Percentiles rank a stretch among this genome's conserved stretches.
These are phyloP conservation scores for Mycena latifolia DNA, from an alignment of 768 basidiomycete genomes.

Conservation along the genomic window DNA sequence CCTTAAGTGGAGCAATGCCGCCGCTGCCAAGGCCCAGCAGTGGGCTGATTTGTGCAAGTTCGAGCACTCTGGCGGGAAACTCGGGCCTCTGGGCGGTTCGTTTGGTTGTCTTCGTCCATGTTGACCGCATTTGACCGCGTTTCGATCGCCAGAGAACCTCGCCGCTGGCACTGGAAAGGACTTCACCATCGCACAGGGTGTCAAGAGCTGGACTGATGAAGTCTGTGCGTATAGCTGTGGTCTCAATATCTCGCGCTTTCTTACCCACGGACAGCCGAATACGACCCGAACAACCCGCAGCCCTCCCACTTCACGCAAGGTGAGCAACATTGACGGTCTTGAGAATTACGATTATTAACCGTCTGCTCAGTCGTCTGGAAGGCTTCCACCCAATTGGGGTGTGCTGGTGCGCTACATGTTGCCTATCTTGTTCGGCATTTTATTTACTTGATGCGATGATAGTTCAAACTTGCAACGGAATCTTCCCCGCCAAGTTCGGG, in stretches of 20 bases:
- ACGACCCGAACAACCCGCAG: slow-evolving; percentile 67
- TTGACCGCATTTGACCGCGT: background rate
- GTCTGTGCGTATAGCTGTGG: slow-evolving; percentile 57
- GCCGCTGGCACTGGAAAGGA: slow-evolving; percentile 79
- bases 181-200: slow-evolving; percentile 62
- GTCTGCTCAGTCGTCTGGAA: slow-evolving; percentile 67
- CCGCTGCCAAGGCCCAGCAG: slow-evolving; percentile 73
- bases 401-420: slow-evolving; percentile 51
- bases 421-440: too few relatives aligned
- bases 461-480: slow-evolving; percentile 64
- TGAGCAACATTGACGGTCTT: slow-evolving; percentile 37
- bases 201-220: slow-evolving; percentile 78
- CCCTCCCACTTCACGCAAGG: slow-evolving; percentile 80
- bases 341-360: background rate
- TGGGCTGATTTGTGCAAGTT: slow-evolving; percentile 80
- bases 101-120: slow-evolving; percentile 18
- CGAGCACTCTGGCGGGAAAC: slow-evolving; percentile 74
- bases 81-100: slow-evolving; percentile 75
- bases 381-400: slow-evolving; percentile 70
- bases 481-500: slow-evolving; percentile 70
- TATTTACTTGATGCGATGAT: background rate
- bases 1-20: slow-evolving; percentile 72
- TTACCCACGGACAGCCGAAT: slow-evolving; percentile 56
- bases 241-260: background rate
- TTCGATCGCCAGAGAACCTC: slow-evolving; percentile 68